Evolutionary conservation across 257 asterid species (phyloP), one percentile per base, ranked within the genome.

Genomic region (Jacaranda copaia): DNA sequence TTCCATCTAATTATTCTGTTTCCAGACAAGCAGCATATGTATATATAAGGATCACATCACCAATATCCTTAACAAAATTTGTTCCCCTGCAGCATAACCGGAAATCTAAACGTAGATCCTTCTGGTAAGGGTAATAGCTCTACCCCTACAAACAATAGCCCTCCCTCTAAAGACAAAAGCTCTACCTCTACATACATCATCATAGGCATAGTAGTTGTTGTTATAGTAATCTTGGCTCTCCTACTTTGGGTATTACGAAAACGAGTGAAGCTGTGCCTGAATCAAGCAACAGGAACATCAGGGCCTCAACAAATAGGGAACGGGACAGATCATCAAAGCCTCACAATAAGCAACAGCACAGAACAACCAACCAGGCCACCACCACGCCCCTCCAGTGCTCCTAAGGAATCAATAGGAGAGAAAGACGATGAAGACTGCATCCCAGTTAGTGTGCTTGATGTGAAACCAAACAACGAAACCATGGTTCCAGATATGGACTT

Each of bases 201-300:
- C 40, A 51, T 78, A 49, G 77, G 77, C 64, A 73, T 78, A 19
- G 71, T 77, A 39, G 81, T 62, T 67, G 56, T 62, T 18, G 16
- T 15, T 4, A 18, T 61, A 43, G 15, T 71, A 51, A 15, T 51
- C 60, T 6, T 70, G 19, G 25, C 69, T 20, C 40, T 70, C 20
- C 3, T 48, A 48, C 48, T 38, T 8, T 78, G 77, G 80, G 1
- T 51, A 38, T 20, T 19, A 13, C 64, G 52, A n/a, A 70, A 38
- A 70, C 51, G 68, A 57, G 9, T 67, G 51, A 69, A 38, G 14
- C 70, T 49, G 5, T 6, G 46, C 46, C 46, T 5, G 8, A 42
- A 42, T 42, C 46, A 42, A 42, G 46, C 6, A 42, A 42, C 46
- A 42, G 46, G 8, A 8, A 0, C 46, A 66, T 13, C 53, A 9